Percentiles rank a stretch among this genome's conserved stretches.
phyloP scores from a whole-genome alignment of 2,329 filamentous ascomycete genomes.

The Diaporthe longicolla region DNA sequence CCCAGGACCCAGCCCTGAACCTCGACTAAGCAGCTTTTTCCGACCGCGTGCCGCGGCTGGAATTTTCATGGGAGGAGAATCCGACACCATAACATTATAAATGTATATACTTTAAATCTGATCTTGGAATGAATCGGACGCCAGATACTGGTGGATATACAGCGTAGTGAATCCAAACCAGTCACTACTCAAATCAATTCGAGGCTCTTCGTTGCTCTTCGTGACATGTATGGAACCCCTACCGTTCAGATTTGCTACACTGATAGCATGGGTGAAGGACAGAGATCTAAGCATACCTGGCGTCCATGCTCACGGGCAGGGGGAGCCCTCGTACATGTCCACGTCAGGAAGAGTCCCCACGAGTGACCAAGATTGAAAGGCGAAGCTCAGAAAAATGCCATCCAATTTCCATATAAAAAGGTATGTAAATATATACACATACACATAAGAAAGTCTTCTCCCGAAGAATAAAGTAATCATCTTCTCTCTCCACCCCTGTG shows the following conservation, averaged over 20 bases:
- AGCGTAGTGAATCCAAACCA: neutral
- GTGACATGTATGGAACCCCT: no score
- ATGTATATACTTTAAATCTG: neutral
- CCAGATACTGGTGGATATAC: neutral
- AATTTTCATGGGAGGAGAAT: no score
- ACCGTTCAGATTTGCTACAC: no score
- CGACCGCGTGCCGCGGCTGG: neutral
- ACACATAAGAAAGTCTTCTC: neutral
- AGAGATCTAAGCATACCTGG: no score
- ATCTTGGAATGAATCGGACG: neutral
- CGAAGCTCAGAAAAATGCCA: neutral
- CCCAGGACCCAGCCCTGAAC: constrained; percentile 10
- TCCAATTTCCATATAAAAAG: neutral
- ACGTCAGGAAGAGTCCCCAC: no score
- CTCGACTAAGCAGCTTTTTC: neutral
- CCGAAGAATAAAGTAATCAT: neutral
- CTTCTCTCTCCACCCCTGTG: no score
- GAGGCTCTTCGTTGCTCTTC: rapidly evolving
- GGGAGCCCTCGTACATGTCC: no score
- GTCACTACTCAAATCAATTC: neutral
- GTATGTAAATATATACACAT: constrained; percentile 17
- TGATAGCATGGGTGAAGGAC: neutral
- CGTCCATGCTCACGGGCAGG: no score
- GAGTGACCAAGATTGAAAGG: neutral
- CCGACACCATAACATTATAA: neutral